Percentiles rank a stretch among this genome's conserved stretches.
phyloP scores from a whole-genome alignment of 805 yeast genomes.

The Cyberlindnera xylosilytica region DNA sequence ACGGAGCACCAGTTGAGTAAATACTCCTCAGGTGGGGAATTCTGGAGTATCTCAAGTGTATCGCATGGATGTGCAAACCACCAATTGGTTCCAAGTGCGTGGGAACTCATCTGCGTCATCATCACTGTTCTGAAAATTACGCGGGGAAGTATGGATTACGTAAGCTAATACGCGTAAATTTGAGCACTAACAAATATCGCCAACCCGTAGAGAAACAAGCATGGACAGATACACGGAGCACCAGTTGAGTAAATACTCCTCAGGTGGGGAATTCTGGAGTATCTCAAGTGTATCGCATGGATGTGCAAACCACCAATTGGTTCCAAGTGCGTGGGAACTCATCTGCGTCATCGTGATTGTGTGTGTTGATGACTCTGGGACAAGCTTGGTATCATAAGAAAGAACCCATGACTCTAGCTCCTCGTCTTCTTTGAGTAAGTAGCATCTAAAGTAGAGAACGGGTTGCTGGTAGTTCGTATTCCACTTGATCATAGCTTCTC shows the following conservation, averaged over 20 bases:
- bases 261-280: constrained; percentile 22
- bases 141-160: neutral
- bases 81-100: constrained; percentile 13
- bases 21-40: constrained; percentile 18
- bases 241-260: constrained; percentile 27
- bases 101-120: constrained; percentile 13
- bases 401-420: constrained; percentile 6
- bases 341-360: constrained; percentile 14
- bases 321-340: no score
- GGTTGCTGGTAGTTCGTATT: constrained; percentile 14
- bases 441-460: constrained; percentile 11
- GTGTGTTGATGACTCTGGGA: neutral
- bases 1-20: constrained; percentile 31
- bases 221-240: constrained; percentile 25
- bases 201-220: constrained; percentile 3
- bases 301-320: constrained; percentile 32
- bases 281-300: constrained; percentile 38
- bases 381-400: constrained; percentile 1
- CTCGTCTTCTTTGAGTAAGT: neutral
- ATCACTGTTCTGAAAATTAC: constrained; percentile 1
- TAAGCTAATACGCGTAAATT: constrained; percentile 10
- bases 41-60: constrained; percentile 29
- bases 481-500: constrained; percentile 3
- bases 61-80: constrained; percentile 42
- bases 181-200: constrained; percentile 9